Percentiles rank a stretch among this genome's conserved stretches.
Conservation (phyloP, 2,329 filamentous ascomycete genomes). For the Diaporthe batatas region DNA sequence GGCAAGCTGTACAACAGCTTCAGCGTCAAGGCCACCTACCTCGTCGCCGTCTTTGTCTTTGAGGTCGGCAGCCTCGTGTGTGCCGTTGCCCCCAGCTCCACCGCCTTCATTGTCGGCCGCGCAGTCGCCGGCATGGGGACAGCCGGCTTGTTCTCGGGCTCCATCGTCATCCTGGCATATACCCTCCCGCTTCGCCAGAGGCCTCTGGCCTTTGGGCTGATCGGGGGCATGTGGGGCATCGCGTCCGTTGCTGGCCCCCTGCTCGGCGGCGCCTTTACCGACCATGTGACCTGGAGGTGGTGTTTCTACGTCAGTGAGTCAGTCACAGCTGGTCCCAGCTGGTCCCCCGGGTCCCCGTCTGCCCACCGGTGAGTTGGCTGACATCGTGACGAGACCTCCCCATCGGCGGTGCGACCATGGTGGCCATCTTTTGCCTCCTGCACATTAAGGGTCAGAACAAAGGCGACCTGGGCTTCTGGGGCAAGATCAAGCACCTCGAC, state of each 20-base stretch:
- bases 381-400: constrained; percentile 50
- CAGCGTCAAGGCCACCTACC: constrained; percentile 61
- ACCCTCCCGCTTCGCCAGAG: constrained; percentile 67
- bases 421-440: constrained; percentile 62
- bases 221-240: constrained; percentile 69
- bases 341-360: no score
- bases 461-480: constrained; percentile 49
- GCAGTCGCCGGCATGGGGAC: constrained; percentile 66
- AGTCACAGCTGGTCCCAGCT: background rate
- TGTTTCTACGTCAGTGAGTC: constrained; percentile 57
- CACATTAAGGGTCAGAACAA: constrained; percentile 54
- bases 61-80: constrained; percentile 53
- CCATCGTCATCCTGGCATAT: constrained; percentile 61
- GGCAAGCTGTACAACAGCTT: constrained; percentile 65
- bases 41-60: constrained; percentile 53
- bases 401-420: constrained; percentile 61
- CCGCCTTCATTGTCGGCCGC: constrained; percentile 65
- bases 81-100: constrained; percentile 60
- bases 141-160: constrained; percentile 64
- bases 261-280: constrained; percentile 64
- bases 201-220: constrained; percentile 66
- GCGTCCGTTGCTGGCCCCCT: constrained; percentile 61
- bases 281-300: constrained; percentile 65
- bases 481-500: constrained; percentile 62
- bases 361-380: no score